Percentiles rank a stretch among this genome's conserved stretches.
Evolutionary conservation across 2,329 filamentous ascomycete genomes (phyloP).

Genomic region (Trichoderma hamatum): DNA sequence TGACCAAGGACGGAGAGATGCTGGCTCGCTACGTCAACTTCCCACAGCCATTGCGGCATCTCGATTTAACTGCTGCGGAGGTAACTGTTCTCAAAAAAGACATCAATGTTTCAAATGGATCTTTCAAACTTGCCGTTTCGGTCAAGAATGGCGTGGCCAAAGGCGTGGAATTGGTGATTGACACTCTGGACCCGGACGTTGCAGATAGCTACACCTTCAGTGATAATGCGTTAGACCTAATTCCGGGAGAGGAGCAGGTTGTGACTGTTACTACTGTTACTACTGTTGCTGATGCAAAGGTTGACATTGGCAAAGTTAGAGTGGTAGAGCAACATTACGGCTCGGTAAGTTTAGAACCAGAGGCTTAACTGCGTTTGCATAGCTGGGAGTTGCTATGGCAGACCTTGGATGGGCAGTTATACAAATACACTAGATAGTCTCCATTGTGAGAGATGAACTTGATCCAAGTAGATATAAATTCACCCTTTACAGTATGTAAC

Average conservation of each 20-base stretch:
- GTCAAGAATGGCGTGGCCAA: slow-evolving; percentile 16
- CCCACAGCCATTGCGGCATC: slow-evolving; percentile 17
- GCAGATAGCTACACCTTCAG: slow-evolving; percentile 12
- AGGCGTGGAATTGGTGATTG: slow-evolving; percentile 8
- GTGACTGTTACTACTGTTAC: slow-evolving; percentile 18
- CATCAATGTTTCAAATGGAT: neutral
- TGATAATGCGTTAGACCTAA: slow-evolving; percentile 12
- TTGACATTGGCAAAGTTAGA: neutral
- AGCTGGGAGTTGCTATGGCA: too few relatives aligned
- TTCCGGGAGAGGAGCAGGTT: slow-evolving; percentile 19
- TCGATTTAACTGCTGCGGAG: neutral
- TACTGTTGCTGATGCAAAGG: neutral
- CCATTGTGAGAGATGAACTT: neutral
- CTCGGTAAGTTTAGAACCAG: neutral
- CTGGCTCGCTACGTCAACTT: slow-evolving; percentile 19
- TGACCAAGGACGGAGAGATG: neutral
- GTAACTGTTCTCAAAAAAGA: slow-evolving; percentile 4
- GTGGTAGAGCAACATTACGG: slow-evolving; percentile 14
- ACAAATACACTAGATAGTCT: neutral
- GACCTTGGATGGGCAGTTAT: neutral
- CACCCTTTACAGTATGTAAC: neutral
- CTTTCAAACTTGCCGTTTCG: slow-evolving; percentile 1
- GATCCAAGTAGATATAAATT: neutral
- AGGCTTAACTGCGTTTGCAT: neutral
- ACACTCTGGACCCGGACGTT: slow-evolving; percentile 5